These are phyloP conservation scores for Lolium perenne DNA, from an alignment of 176 grass and related monocot species.

Conservation along the genomic window DNA sequence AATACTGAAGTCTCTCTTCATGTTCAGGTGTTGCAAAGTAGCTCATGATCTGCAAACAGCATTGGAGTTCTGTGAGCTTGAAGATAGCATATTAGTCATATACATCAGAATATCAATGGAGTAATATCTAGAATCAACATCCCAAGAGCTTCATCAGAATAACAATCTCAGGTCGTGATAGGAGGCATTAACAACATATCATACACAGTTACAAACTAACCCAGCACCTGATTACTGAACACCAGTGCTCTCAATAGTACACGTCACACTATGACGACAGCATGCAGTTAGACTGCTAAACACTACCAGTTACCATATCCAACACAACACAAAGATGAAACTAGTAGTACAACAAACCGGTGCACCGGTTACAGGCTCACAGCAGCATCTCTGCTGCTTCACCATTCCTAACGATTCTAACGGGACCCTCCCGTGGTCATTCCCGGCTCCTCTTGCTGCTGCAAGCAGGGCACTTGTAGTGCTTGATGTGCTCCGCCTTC, in stretches of 20 bases:
- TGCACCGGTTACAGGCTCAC: not conserved
- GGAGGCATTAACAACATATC: conserved; percentile 16
- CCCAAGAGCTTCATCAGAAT: not conserved
- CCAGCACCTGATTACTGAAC: conserved; percentile 39
- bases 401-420: conserved; percentile 45
- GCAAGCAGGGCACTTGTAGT: conserved; percentile 83
- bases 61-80: too few relatives aligned
- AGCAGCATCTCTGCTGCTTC: conserved; percentile 39
- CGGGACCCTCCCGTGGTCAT: conserved; percentile 23
- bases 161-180: not conserved
- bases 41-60: too few relatives aligned
- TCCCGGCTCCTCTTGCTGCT: conserved; percentile 78
- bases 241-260: conserved; percentile 30
- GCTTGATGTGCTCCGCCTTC: conserved; percentile 86
- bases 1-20: too few relatives aligned
- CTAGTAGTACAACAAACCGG: conserved; percentile 38
- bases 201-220: conserved; percentile 33
- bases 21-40: too few relatives aligned
- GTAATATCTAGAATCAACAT: not conserved
- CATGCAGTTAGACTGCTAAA: conserved; percentile 47
- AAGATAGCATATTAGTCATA: too few relatives aligned
- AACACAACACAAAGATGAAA: conserved; percentile 33
- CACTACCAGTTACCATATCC: conserved; percentile 45
- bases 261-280: conserved; percentile 39
- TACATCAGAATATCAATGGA: too few relatives aligned